Evolutionary conservation across 768 basidiomycete species (phyloP).

Genomic region (Psilocybe azurescens): DNA sequence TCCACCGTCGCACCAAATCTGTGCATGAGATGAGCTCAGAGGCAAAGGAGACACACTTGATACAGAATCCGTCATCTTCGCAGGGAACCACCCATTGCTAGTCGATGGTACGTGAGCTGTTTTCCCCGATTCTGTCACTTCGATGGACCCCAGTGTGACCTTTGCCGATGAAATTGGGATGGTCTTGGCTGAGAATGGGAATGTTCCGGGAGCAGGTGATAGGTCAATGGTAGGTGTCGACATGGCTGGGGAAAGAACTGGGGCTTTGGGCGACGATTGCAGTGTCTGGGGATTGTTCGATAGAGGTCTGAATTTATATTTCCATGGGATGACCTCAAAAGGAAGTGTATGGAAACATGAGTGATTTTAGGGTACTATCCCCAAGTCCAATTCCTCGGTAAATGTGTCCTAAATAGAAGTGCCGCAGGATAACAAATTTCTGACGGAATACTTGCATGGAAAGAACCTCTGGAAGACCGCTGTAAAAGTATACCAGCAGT

Average conservation of each 20-base stretch:
- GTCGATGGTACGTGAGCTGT: slow-evolving; percentile 27
- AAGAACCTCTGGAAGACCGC: neutral
- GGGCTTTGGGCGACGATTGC: neutral
- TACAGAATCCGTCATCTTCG: slow-evolving; percentile 26
- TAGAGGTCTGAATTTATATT: neutral
- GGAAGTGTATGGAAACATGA: neutral
- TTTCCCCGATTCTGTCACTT: slow-evolving; percentile 11
- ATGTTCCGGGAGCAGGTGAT: slow-evolving; percentile 21
- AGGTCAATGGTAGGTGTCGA: slow-evolving; percentile 16
- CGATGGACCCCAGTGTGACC: slow-evolving; percentile 25
- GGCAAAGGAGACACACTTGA: slow-evolving; percentile 43
- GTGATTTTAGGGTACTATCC: neutral
- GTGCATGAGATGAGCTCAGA: slow-evolving; percentile 47
- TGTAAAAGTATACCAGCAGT: neutral
- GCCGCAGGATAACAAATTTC: slow-evolving; percentile 11
- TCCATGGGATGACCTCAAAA: neutral
- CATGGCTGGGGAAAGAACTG: neutral
- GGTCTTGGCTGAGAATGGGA: slow-evolving; percentile 24
- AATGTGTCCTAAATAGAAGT: slow-evolving; percentile 4
- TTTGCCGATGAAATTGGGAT: slow-evolving; percentile 19
- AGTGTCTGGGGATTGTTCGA: neutral
- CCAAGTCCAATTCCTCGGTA: neutral
- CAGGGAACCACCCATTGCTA: slow-evolving; percentile 50
- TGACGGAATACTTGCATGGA: slow-evolving; percentile 13
- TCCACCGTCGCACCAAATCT: slow-evolving; percentile 50